Conservation (phyloP, 108 stramenopile genomes). For the Seminavis robusta region DNA sequence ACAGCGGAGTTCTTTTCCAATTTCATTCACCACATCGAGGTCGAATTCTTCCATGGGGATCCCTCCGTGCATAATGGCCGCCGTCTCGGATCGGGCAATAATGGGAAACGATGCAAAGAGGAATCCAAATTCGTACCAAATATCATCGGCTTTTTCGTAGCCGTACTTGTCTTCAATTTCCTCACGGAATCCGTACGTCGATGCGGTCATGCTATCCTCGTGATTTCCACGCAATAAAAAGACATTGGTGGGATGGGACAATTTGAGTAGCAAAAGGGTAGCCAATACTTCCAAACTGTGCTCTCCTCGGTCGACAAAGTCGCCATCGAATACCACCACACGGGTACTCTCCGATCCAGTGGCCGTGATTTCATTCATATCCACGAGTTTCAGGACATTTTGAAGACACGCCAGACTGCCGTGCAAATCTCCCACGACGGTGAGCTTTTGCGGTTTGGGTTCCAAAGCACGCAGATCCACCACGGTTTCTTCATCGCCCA, state of each 20-base stretch:
- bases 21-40: conserved; percentile 3
- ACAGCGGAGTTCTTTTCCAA: conserved; percentile 4
- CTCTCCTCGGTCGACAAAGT: conserved; percentile 88
- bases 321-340: conserved; percentile 76
- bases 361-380: too few species aligned
- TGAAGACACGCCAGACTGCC: conserved; percentile 25
- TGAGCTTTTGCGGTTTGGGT: neutral
- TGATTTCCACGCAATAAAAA: conserved; percentile 83
- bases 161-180: conserved; percentile 53
- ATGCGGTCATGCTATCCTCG: conserved; percentile 75
- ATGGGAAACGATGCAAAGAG: conserved; percentile 21
- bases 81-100: conserved; percentile 10
- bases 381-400: conserved; percentile 55
- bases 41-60: conserved; percentile 14
- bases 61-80: conserved; percentile 22
- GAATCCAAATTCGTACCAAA: conserved; percentile 6
- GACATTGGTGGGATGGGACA: conserved; percentile 69
- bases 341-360: conserved; percentile 35
- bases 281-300: conserved; percentile 83
- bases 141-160: neutral
- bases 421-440: conserved; percentile 71
- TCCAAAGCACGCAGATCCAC: neutral
- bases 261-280: conserved; percentile 75
- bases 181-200: conserved; percentile 85
- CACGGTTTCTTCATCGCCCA: neutral